Evolutionary conservation across 1,284 basidiomycete species (phyloP).

Genomic region (Phaffia rhodozyma): DNA sequence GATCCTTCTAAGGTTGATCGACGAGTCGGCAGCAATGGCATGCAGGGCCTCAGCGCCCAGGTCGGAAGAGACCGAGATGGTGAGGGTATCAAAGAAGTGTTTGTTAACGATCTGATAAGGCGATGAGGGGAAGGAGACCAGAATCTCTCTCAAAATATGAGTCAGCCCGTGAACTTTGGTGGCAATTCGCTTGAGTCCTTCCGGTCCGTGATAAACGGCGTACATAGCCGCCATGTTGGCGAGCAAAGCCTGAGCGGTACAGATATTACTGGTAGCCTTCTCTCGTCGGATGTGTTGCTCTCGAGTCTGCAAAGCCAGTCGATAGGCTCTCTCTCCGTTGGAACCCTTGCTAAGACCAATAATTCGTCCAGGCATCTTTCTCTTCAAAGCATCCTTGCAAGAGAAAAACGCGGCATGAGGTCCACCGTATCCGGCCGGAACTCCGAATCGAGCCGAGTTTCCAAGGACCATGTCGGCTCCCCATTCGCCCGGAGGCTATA

Average conservation of each 20-base stretch:
- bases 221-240: conserved; percentile 98
- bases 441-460: conserved; percentile 90
- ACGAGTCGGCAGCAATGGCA: conserved; percentile 49
- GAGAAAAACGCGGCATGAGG: conserved; percentile 95
- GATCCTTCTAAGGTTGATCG: conserved; percentile 75
- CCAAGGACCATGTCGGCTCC: conserved; percentile 93
- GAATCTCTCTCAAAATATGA: conserved; percentile 56
- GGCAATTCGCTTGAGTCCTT: conserved; percentile 73
- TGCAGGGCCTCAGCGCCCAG: conserved; percentile 57
- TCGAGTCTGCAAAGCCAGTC: conserved; percentile 86
- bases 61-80: conserved; percentile 59
- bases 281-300: conserved; percentile 95
- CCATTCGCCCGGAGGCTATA: conserved; percentile 84
- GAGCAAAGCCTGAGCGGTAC: conserved; percentile 77
- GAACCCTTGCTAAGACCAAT: conserved; percentile 82
- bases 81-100: conserved; percentile 84
- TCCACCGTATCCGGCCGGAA: conserved; percentile 79
- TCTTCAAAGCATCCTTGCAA: conserved; percentile 79
- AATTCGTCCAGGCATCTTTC: conserved; percentile 92
- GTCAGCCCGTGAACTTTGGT: conserved; percentile 83
- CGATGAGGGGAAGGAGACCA: conserved; percentile 44
- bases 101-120: conserved; percentile 53
- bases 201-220: conserved; percentile 90
- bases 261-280: conserved; percentile 90
- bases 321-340: conserved; percentile 74